These are phyloP conservation scores for Botrytis sinoallii DNA, from an alignment of 2,329 filamentous ascomycete genomes.

Conservation along the genomic window DNA sequence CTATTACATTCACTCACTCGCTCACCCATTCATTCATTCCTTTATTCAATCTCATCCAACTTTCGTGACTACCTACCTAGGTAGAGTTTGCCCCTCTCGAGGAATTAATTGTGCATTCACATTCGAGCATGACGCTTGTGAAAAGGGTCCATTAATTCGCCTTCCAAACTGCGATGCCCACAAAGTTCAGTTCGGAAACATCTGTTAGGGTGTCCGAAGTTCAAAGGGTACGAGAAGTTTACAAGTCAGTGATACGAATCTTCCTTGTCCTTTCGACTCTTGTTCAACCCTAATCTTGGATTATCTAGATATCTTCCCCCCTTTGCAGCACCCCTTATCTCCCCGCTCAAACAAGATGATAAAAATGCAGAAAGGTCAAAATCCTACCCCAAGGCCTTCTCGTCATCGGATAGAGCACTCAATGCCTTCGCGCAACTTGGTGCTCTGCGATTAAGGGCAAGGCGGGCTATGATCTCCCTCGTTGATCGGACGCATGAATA, in stretches of 20 bases:
- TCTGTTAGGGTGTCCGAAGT: neutral
- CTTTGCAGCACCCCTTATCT: neutral
- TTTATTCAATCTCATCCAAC: neutral
- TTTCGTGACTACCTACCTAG: neutral
- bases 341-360: neutral
- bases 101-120: neutral
- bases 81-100: neutral
- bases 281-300: neutral
- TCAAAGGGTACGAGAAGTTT: constrained; percentile 17
- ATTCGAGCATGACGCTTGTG: neutral
- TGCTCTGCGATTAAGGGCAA: constrained; percentile 45
- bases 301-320: constrained; percentile 7
- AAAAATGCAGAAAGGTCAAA: neutral
- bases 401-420: constrained; percentile 44
- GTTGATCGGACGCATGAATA: constrained; percentile 32
- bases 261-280: neutral
- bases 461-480: constrained; percentile 46
- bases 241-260: constrained; percentile 1
- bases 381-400: neutral
- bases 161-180: neutral
- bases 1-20: neutral
- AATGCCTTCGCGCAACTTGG: constrained; percentile 48
- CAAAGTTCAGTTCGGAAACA: neutral
- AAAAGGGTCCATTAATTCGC: neutral
- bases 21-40: neutral